Conservation (phyloP, 495 filamentous ascomycete species). For the Podospora australis region DNA sequence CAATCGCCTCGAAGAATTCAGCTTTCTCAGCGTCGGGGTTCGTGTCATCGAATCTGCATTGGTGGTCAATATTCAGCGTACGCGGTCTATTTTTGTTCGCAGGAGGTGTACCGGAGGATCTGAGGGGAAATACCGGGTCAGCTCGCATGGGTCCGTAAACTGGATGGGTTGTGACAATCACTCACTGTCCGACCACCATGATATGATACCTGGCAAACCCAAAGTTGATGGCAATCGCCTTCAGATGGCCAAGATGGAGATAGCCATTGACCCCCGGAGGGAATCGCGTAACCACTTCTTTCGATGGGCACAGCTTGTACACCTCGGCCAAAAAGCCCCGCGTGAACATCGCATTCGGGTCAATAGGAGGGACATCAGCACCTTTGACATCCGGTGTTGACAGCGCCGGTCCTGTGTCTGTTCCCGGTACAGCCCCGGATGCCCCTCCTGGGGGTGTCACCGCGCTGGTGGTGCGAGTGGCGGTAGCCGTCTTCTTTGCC, state of each 20-base stretch:
- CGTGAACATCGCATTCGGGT: constrained; percentile 67
- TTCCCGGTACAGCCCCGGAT: too few species aligned
- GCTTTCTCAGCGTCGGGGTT: constrained; percentile 83
- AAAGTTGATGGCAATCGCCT: constrained; percentile 84
- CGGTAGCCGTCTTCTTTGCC: constrained; percentile 41
- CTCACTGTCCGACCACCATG: constrained; percentile 76
- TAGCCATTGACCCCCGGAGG: constrained; percentile 91
- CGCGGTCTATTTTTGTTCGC: too few species aligned
- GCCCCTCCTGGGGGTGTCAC: too few species aligned
- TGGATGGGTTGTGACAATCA: too few species aligned
- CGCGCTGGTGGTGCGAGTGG: not conserved
- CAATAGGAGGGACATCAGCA: constrained; percentile 36
- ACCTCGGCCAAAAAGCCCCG: constrained; percentile 69
- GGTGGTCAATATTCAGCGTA: too few species aligned
- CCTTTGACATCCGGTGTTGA: too few species aligned
- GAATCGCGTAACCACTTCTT: constrained; percentile 84
- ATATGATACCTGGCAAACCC: constrained; percentile 76
- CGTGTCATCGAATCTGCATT: constrained; percentile 63
- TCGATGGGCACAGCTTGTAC: constrained; percentile 60
- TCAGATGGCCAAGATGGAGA: constrained; percentile 83
- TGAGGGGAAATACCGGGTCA: constrained; percentile 71
- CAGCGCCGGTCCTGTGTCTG: too few species aligned
- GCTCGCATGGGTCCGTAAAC: constrained; percentile 69
- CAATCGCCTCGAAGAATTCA: constrained; percentile 75
- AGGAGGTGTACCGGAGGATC: constrained; percentile 74